A percentile compares a stretch with the other conserved stretches of the same genome.
Evolutionary conservation across 2,329 filamentous ascomycete genomes (phyloP).

Genomic region (Curvularia spicifera): DNA sequence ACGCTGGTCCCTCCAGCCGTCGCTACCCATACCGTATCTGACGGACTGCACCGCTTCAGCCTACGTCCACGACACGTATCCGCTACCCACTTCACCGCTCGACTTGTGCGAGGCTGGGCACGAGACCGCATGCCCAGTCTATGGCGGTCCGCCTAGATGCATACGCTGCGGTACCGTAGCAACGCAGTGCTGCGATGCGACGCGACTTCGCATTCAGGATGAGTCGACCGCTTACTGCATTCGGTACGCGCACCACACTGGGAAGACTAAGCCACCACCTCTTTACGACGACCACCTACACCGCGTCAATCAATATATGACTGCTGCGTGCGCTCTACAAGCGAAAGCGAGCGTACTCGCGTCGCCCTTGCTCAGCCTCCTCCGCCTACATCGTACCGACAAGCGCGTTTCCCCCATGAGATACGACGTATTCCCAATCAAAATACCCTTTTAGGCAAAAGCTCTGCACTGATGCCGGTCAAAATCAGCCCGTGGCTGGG

Average conservation of each 20-base stretch:
- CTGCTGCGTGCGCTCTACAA: not conserved
- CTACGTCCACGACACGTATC: slow-evolving; percentile 18
- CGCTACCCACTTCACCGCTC: slow-evolving; percentile 28
- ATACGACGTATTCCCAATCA: not conserved
- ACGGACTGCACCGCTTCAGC: slow-evolving; percentile 11
- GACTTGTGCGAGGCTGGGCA: slow-evolving; percentile 23
- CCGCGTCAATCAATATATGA: slow-evolving; percentile 8
- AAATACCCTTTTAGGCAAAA: slow-evolving; percentile 1
- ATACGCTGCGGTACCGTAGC: slow-evolving; percentile 18
- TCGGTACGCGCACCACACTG: not conserved
- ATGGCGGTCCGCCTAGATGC: slow-evolving; percentile 12
- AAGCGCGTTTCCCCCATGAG: slow-evolving; percentile 2
- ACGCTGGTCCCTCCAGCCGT: not conserved
- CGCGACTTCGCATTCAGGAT: slow-evolving; percentile 16
- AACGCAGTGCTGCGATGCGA: slow-evolving; percentile 22
- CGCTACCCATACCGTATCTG: not conserved
- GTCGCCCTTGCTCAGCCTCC: slow-evolving; percentile 7
- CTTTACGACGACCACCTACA: slow-evolving; percentile 4
- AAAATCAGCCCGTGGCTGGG: slow-evolving; percentile 1
- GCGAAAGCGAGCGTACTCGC: not conserved
- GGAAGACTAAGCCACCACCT: slow-evolving; percentile 13
- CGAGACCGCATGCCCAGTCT: slow-evolving; percentile 3
- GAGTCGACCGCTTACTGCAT: slow-evolving; percentile 16
- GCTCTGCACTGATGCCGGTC: not conserved
- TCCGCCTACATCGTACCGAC: slow-evolving; percentile 5